Evolutionary conservation across 441 rosid species (phyloP).

Genomic region (Corymbia calophylla): DNA sequence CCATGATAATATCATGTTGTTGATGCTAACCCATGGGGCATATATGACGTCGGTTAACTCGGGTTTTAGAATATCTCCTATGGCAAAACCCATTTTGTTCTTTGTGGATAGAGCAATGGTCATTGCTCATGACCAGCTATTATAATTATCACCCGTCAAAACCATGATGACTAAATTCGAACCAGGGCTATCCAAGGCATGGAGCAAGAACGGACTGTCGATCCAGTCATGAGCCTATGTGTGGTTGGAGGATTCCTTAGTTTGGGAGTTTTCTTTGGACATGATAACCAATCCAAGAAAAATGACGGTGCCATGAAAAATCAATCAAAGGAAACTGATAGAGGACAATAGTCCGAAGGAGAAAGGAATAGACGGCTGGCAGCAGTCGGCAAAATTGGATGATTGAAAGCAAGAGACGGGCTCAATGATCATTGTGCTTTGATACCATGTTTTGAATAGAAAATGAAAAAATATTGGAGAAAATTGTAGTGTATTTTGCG

Average conservation of each 20-base stretch:
- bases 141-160: not conserved
- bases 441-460: not conserved
- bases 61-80: not conserved
- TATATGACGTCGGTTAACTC: fast-evolving
- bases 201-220: not conserved
- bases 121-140: not conserved
- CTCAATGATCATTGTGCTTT: not conserved
- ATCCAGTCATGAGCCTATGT: not conserved
- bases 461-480: no score
- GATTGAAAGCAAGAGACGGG: no score
- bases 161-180: not conserved
- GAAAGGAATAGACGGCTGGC: not conserved
- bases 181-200: not conserved
- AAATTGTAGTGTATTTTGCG: no score
- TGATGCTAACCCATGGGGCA: not conserved
- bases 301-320: not conserved
- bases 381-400: fast-evolving
- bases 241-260: not conserved
- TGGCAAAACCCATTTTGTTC: not conserved
- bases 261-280: not conserved
- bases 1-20: not conserved
- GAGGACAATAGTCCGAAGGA: not conserved
- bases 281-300: no score
- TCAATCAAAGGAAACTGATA: not conserved
- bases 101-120: not conserved